Conservation (phyloP, 805 yeast species). For the Suhomyces tanzawaensis region DNA sequence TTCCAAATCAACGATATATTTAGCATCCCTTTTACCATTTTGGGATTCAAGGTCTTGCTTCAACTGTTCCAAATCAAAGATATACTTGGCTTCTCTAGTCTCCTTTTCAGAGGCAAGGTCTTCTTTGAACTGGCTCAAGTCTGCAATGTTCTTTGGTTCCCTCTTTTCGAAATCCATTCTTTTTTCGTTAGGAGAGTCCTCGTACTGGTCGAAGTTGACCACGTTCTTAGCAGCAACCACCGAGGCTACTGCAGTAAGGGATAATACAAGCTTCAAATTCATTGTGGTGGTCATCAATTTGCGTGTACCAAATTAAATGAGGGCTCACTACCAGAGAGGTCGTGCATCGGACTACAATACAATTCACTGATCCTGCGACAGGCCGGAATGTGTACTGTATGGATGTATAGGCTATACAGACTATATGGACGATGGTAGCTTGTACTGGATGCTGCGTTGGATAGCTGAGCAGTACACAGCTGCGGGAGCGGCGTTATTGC, state of each 20-base stretch:
- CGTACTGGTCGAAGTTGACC: not conserved
- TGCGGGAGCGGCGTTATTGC: too few relatives aligned
- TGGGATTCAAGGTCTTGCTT: too few relatives aligned
- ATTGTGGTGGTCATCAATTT: conserved; percentile 3
- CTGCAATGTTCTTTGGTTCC: conserved; percentile 9
- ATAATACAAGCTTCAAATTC: conserved; percentile 5
- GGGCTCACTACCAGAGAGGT: too few relatives aligned
- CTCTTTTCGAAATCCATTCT: conserved; percentile 3
- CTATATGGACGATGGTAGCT: too few relatives aligned
- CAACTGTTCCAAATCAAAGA: too few relatives aligned
- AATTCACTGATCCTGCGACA: too few relatives aligned
- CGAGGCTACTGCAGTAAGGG: conserved; percentile 3
- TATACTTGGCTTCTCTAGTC: conserved; percentile 2
- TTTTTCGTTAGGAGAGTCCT: not conserved
- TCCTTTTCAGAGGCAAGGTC: not conserved
- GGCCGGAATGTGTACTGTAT: too few relatives aligned
- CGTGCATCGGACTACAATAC: too few relatives aligned
- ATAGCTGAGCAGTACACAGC: too few relatives aligned
- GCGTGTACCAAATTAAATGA: too few relatives aligned
- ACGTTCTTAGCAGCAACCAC: conserved; percentile 7
- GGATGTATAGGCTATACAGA: too few relatives aligned
- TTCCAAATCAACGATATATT: conserved; percentile 6
- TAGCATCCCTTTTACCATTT: conserved; percentile 11
- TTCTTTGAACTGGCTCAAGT: conserved; percentile 5
- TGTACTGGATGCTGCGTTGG: too few relatives aligned